Evolutionary conservation across 148 eudicot species (phyloP).

Genomic region (Nepenthes mirabilis): DNA sequence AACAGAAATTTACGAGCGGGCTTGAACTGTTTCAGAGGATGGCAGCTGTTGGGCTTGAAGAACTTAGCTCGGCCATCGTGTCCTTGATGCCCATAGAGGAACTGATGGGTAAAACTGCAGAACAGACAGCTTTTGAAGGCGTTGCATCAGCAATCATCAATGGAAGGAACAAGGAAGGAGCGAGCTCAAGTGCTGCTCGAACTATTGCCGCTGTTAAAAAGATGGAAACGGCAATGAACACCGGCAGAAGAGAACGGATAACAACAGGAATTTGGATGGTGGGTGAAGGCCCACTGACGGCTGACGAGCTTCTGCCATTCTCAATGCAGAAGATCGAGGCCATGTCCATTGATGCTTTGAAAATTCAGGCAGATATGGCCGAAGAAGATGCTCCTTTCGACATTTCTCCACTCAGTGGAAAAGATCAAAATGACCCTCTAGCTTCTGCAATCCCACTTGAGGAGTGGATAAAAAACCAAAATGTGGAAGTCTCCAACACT

Average conservation of each 20-base stretch:
- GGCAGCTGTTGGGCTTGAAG: conserved; percentile 66
- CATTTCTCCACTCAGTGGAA: conserved; percentile 44
- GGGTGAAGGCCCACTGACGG: conserved; percentile 43
- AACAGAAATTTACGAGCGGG: conserved; percentile 28
- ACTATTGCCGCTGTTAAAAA: conserved; percentile 56
- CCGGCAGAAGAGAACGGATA: conserved; percentile 71
- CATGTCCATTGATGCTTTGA: conserved; percentile 70
- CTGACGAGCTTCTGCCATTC: conserved; percentile 57
- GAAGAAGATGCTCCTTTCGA: conserved; percentile 86
- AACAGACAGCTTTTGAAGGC: conserved; percentile 98
- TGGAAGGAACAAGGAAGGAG: conserved; percentile 90
- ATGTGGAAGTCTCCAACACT: neutral
- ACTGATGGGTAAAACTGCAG: conserved; percentile 73
- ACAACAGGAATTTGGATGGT: conserved; percentile 84
- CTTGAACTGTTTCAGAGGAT: conserved; percentile 69
- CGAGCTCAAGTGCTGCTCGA: conserved; percentile 82
- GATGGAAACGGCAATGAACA: conserved; percentile 55
- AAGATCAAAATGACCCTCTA: conserved; percentile 24
- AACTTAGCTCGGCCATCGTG: conserved; percentile 42
- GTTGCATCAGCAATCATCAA: conserved; percentile 79
- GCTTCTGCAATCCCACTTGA: conserved; percentile 56
- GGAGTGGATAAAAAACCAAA: conserved; percentile 45
- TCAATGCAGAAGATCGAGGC: conserved; percentile 81
- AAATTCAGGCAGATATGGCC: conserved; percentile 65
- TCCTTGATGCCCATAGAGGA: conserved; percentile 81